Evolutionary conservation across 768 basidiomycete genomes (phyloP), one percentile per base, ranked within the genome.

Genomic region (Xerocomus brunneocitrinus): DNA sequence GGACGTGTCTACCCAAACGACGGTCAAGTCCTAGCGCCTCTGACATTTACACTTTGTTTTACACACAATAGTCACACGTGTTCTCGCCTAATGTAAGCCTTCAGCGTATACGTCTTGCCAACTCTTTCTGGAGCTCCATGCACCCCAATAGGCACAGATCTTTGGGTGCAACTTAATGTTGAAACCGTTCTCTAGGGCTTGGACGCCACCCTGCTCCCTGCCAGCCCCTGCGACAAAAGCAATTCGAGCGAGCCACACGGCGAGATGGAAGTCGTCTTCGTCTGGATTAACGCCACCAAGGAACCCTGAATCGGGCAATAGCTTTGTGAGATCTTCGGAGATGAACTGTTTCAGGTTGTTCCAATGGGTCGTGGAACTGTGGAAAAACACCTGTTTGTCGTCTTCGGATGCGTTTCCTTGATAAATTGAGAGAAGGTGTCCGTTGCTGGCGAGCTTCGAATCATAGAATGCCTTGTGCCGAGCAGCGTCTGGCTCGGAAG

Each of bases 251-350:
- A 83, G 65, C 81, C 79, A 83, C 8, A 73, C 78, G 6, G 56
- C 76, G 39, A 83, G 66, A 64, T 81, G 80, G 68, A 78, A 80
- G 60, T 81, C 82, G 50, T 79, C 79, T 60, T 80, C 78, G 8
- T 79, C 74, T 0, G 79, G 79, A 38, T 49, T 57, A 4, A 64
- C 71, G 8, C 79, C 81, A 19, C 74, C 76, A 36, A 80, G 68
- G 67, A 82, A 83, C 4, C 73, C 73, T 8, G 66, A 70, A 13
- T 66, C 67, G 16, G 76, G 74, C 19, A 83, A 67, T 50, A 68
- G 52, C 0, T 56, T 55, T 4, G 76, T 73, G 41, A 83, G 73
- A 30, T 73, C 68, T 28, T 72, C 66, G 32, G 67, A 57, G 47
- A 77, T 61, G 65, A 76, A 78, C 40, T 40, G 46, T 46, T 62